Base-by-base conservation (phyloP, 495 filamentous ascomycete species). In the Trypethelium eluteriae region DNA sequence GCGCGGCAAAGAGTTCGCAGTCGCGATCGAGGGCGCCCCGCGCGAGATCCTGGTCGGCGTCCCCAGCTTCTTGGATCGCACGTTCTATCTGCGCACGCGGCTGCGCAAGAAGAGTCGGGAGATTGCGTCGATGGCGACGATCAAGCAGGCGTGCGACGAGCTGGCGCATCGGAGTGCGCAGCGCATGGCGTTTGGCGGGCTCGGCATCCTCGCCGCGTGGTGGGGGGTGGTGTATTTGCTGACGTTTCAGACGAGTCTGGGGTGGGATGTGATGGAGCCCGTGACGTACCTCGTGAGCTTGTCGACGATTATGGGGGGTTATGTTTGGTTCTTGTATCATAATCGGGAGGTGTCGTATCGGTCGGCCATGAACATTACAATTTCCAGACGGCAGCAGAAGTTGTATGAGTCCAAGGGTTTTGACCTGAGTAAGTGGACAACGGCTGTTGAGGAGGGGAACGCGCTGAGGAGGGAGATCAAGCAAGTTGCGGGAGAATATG, bases 241-340 rank as follows among this genome's bases (percentile, higher is more conserved):
- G 38, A 92, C 91, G 0, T 69, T 71, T 63, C 59, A 64, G 18
- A 71, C 68, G 18, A 53, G 66, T 25, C 66, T 72, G 14, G 70
- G 72, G 12, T 96, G 93, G 93, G 91, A 95, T 70, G 86, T 90
- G 0, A 92, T 96, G 82, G 92, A 96, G 75, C 92, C 93, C 0
- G 84, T 96, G 2, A 96, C 91, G 62, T 96, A 96, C 72, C 83
- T 96, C 46, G 90, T 89, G 11, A 91, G 90, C 12, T 80, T 96
- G 68, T 84, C 85, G 6, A 91, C 89, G 16, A 82, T 96, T 74
- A 94, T 98, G 79, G 85, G 87, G 46, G 92, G 91, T 36, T 98
- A 96, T 70, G 78, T 95, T 68, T 96, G 92, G 89, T 96, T 97
- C 72, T 81, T 98, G 11, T 96, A 93, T 76, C 89, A 95, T 74